These are phyloP conservation scores for Solanum lycopersicoides DNA, from an alignment of 257 asterid species.

Conservation along the genomic window DNA sequence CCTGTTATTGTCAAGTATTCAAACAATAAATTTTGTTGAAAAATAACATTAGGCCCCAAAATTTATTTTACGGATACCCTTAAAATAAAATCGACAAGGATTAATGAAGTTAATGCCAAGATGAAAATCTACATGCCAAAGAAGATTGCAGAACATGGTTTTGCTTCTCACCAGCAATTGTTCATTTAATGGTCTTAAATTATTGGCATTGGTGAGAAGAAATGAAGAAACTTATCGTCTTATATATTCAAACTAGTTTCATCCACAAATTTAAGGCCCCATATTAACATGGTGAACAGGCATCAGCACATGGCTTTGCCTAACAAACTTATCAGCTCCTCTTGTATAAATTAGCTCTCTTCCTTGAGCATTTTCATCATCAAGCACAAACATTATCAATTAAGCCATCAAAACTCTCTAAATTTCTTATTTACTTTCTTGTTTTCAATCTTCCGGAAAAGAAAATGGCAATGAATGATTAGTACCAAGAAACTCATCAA, in stretches of 20 bases:
- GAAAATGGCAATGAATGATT: not conserved
- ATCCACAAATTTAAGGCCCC: not conserved
- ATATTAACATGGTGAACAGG: not conserved
- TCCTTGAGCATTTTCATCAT: not conserved
- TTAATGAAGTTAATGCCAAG: too few species aligned
- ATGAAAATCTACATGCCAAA: not conserved
- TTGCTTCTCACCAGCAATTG: not conserved
- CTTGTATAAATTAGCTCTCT: not conserved
- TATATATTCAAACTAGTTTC: not conserved
- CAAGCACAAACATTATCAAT: not conserved
- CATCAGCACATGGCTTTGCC: not conserved
- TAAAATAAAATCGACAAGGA: too few species aligned
- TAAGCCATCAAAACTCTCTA: not conserved
- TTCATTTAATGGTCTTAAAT: not conserved
- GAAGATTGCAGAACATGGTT: not conserved
- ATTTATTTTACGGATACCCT: too few species aligned
- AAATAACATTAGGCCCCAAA: too few species aligned
- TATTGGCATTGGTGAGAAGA: not conserved
- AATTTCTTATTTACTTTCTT: not conserved
- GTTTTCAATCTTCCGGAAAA: not conserved
- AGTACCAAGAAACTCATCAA: not conserved
- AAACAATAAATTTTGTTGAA: too few species aligned
- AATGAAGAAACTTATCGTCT: not conserved
- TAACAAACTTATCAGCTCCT: not conserved
- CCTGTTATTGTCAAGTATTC: too few species aligned